Evolutionary conservation across 2,329 filamentous ascomycete species (phyloP).

Genomic region (Pseudogymnoascus sp.): DNA sequence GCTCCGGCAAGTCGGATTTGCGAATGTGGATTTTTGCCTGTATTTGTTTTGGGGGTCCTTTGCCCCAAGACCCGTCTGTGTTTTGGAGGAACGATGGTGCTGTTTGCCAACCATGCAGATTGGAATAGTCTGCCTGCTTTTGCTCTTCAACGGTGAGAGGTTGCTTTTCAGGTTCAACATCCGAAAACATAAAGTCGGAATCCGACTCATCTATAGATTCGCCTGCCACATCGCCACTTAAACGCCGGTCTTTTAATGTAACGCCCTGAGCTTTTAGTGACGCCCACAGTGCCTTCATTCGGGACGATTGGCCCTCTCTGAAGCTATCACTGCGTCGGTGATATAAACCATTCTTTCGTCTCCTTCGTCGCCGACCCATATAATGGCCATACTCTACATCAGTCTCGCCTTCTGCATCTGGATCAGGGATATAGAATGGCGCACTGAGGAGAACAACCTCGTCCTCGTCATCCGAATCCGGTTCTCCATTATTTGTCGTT

Average conservation of each 20-base stretch:
- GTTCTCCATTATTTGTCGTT: background rate
- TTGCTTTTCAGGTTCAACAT: background rate
- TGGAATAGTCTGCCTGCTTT: background rate
- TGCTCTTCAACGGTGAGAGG: background rate
- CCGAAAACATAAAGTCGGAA: conserved; percentile 1
- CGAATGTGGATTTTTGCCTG: background rate
- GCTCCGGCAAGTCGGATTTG: conserved; percentile 20
- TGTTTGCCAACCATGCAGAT: conserved; percentile 14
- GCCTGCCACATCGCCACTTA: background rate
- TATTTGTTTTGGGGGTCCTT: conserved; percentile 3
- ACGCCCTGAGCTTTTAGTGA: background rate
- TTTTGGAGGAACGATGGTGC: conserved; percentile 9
- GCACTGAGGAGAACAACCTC: conserved; percentile 8
- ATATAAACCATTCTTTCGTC: background rate
- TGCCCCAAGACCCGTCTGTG: conserved; percentile 8
- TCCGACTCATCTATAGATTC: background rate
- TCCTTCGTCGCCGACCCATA: background rate
- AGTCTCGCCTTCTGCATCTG: background rate
- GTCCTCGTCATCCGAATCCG: background rate
- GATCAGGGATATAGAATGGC: conserved; percentile 9
- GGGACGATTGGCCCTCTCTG: background rate
- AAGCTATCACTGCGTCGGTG: background rate
- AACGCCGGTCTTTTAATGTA: conserved; percentile 2
- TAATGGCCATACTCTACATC: conserved; percentile 4
- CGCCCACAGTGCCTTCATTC: conserved; percentile 6